Evolutionary conservation across 148 eudicot genomes (phyloP).

Genomic region (Talinum fruticosum): DNA sequence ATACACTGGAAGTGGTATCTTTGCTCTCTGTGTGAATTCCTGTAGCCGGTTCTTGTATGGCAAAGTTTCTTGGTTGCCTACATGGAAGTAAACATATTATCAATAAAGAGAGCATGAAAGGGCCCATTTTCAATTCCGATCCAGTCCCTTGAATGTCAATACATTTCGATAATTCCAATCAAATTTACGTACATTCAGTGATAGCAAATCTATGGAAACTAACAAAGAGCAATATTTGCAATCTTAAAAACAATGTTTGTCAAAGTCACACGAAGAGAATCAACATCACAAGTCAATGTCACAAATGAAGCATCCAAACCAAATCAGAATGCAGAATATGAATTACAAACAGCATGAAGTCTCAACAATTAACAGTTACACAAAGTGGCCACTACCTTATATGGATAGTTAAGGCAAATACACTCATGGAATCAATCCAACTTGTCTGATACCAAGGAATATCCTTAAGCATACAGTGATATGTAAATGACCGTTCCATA

Average conservation of each 20-base stretch:
- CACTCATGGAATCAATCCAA: neutral
- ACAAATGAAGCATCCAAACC: neutral
- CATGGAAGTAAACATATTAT: neutral
- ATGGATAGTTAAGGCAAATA: neutral
- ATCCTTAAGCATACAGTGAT: neutral
- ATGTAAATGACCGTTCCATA: neutral
- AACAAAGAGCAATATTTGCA: neutral
- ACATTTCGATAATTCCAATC: neutral
- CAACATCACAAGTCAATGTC: neutral
- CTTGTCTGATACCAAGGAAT: neutral
- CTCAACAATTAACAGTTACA: neutral
- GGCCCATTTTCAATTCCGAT: neutral
- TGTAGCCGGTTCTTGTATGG: slow-evolving; percentile 40
- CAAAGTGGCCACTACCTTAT: neutral
- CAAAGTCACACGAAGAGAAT: neutral
- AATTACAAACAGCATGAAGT: no score
- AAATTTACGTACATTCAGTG: neutral
- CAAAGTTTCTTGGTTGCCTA: slow-evolving; percentile 29
- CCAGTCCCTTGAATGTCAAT: neutral
- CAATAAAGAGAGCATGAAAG: no score
- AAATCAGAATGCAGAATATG: neutral
- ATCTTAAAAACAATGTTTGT: neutral
- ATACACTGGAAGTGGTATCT: slow-evolving; percentile 43
- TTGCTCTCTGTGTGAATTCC: slow-evolving; percentile 33
- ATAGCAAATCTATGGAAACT: neutral